Evolutionary conservation across 805 yeast species (phyloP).

Genomic region (Zygoascus flipseniorum): DNA sequence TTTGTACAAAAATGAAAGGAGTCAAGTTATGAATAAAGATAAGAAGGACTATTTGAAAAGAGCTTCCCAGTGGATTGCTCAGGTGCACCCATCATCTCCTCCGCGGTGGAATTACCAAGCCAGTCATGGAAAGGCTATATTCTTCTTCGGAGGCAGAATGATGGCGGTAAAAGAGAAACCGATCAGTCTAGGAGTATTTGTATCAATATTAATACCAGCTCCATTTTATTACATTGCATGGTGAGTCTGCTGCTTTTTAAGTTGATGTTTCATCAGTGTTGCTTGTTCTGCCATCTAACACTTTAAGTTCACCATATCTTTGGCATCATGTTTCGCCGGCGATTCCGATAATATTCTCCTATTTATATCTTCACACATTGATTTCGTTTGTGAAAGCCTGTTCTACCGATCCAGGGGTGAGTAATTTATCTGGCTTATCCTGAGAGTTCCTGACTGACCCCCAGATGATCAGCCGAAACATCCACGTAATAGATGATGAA

Average conservation of each 20-base stretch:
- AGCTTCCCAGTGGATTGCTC: not conserved
- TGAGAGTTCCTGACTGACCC: not conserved
- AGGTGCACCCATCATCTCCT: not conserved
- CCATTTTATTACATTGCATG: slow-evolving; percentile 46
- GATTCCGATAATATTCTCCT: slow-evolving; percentile 46
- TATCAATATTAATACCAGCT: slow-evolving; percentile 35
- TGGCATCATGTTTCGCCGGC: slow-evolving; percentile 53
- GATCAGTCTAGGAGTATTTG: slow-evolving; percentile 31
- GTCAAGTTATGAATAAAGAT: not conserved
- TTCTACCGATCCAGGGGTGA: slow-evolving; percentile 58
- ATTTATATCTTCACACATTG: slow-evolving; percentile 46
- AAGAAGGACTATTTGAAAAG: not conserved
- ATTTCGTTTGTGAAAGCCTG: slow-evolving; percentile 46
- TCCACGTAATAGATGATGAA: slow-evolving; percentile 44
- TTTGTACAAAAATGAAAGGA: not conserved
- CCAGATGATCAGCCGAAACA: slow-evolving; percentile 46
- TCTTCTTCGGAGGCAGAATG: slow-evolving; percentile 59
- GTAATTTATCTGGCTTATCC: not conserved
- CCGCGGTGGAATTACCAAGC: slow-evolving; percentile 1
- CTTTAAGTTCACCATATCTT: slow-evolving; percentile 34
- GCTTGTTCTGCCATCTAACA: not conserved
- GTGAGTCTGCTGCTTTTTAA: slow-evolving; percentile 7
- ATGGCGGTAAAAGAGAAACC: slow-evolving; percentile 36
- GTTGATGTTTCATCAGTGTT: too few relatives aligned
- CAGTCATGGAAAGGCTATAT: slow-evolving; percentile 24